These are phyloP conservation scores for Phytophthora multivora DNA, from an alignment of 352 stramenopile genomes.

Conservation along the genomic window DNA sequence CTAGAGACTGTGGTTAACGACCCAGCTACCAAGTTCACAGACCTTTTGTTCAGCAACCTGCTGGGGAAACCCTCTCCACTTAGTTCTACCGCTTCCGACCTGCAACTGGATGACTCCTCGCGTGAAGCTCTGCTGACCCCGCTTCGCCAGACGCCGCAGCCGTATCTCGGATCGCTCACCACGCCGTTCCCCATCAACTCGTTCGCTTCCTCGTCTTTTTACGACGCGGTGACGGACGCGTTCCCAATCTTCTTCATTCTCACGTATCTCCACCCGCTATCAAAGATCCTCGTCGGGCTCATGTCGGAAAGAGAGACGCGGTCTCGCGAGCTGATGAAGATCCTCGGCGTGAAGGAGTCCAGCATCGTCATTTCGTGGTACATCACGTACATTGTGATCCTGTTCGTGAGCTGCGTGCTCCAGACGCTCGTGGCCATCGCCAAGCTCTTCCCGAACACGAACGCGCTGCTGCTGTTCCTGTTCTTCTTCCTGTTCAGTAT, in stretches of 20 bases:
- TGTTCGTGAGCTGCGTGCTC: slow-evolving; percentile 39
- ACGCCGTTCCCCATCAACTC: slow-evolving; percentile 40
- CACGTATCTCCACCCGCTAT: slow-evolving; percentile 35
- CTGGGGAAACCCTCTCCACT: slow-evolving; percentile 21
- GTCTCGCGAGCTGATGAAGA: slow-evolving; percentile 38
- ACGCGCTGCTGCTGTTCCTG: slow-evolving; percentile 29
- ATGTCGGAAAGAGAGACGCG: slow-evolving; percentile 41
- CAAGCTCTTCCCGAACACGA: slow-evolving; percentile 40
- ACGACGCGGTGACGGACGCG: slow-evolving; percentile 39
- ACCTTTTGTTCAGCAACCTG: slow-evolving; percentile 17
- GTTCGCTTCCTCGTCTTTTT: slow-evolving; percentile 30
- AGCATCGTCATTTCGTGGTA: slow-evolving; percentile 50
- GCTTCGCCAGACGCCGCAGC: slow-evolving; percentile 42
- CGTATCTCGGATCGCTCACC: slow-evolving; percentile 32
- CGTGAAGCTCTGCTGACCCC: slow-evolving; percentile 33
- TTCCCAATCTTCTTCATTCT: slow-evolving; percentile 38
- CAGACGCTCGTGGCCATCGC: slow-evolving; percentile 29
- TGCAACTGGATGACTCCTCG: slow-evolving; percentile 17
- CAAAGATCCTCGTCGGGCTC: slow-evolving; percentile 37
- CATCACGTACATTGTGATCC: slow-evolving; percentile 40
- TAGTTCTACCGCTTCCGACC: slow-evolving; percentile 3
- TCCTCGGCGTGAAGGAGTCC: slow-evolving; percentile 40
- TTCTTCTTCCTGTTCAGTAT: slow-evolving; percentile 41
- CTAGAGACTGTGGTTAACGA: slow-evolving; percentile 33
- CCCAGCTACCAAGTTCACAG: slow-evolving; percentile 25